Base-by-base conservation (phyloP, 2,329 filamentous ascomycete species). In the Penicillium nordicum region DNA sequence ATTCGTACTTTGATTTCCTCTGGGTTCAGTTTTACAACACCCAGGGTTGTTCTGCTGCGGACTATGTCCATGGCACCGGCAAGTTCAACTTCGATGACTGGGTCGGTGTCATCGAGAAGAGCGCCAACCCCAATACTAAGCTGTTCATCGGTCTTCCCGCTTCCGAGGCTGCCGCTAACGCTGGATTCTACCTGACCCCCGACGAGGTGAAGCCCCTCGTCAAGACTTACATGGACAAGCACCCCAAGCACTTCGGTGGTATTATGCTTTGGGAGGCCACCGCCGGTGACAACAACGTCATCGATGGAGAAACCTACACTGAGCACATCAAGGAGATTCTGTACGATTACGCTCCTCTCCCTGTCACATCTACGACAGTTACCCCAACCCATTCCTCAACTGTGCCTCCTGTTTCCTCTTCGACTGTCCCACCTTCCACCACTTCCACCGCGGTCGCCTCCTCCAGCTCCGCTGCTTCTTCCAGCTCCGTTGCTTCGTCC, bases 181-280 rank as follows among this genome's bases (percentile, higher is more conserved):
- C 65, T 16, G 63, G 66, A 0, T 76, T 75, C 63, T 85, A 84
- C 64, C 67, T 85, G 16, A 68, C 66, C 1, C 79, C 79, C 0
- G 55, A 63, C 1, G 76, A 84, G 57, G 80, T 78, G 2, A 68
- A 77, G 51, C 63, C 65, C 2, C 61, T 85, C 50, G 69, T 84
- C 25, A 61, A 69, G n/a, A 63, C 69, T 41, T 80, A 77, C 59
- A 75, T 74, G 58, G 66, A 65, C 16, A 66, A 72, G 23, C 73
- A 75, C 57, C 69, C 73, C 1, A 54, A 72, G 23, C 71, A 69
- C 2, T 85, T 85, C 60, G 83, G 82, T 40, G 84, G 84, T 71
- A 73, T 84, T 40, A 85, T 85, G 82, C 67, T 85, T 5, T 85
- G 81, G 80, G 82, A 84, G 50, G 80, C 81, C 5, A 81, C 79